These are phyloP conservation scores for Conoideocrella luteorostrata DNA, from an alignment of 2,329 filamentous ascomycete genomes.

Conservation along the genomic window DNA sequence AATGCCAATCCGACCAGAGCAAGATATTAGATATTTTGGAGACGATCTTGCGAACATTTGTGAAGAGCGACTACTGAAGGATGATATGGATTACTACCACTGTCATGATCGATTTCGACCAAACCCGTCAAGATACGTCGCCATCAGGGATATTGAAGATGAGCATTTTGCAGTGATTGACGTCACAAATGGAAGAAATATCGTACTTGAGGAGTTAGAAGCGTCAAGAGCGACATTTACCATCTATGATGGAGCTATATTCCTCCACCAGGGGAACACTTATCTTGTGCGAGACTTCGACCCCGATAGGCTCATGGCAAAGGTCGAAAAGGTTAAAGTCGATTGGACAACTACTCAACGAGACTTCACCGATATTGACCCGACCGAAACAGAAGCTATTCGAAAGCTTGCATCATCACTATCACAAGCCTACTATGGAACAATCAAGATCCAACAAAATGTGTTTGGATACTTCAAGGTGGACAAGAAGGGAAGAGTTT, in stretches of 20 bases:
- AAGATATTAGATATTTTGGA: constrained; percentile 76
- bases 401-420: constrained; percentile 58
- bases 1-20: constrained; percentile 77
- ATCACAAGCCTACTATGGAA: constrained; percentile 74
- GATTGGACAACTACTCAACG: constrained; percentile 93
- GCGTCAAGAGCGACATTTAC: constrained; percentile 92
- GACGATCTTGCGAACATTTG: constrained; percentile 65
- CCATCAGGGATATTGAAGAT: constrained; percentile 81
- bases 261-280: constrained; percentile 88
- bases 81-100: constrained; percentile 78
- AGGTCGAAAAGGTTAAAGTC: constrained; percentile 81
- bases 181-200: constrained; percentile 72
- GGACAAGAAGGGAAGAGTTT: constrained; percentile 75
- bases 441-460: constrained; percentile 77
- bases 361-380: constrained; percentile 91
- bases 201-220: constrained; percentile 91
- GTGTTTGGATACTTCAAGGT: constrained; percentile 98
- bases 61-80: constrained; percentile 64
- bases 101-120: constrained; percentile 85
- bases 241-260: constrained; percentile 94
- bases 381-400: constrained; percentile 84
- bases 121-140: constrained; percentile 72
- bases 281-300: constrained; percentile 89
- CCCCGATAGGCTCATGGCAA: constrained; percentile 73
- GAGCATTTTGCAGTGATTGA: constrained; percentile 94